Evolutionary conservation across 1,284 basidiomycete genomes (phyloP).

Genomic region (Coriolopsis trogii): DNA sequence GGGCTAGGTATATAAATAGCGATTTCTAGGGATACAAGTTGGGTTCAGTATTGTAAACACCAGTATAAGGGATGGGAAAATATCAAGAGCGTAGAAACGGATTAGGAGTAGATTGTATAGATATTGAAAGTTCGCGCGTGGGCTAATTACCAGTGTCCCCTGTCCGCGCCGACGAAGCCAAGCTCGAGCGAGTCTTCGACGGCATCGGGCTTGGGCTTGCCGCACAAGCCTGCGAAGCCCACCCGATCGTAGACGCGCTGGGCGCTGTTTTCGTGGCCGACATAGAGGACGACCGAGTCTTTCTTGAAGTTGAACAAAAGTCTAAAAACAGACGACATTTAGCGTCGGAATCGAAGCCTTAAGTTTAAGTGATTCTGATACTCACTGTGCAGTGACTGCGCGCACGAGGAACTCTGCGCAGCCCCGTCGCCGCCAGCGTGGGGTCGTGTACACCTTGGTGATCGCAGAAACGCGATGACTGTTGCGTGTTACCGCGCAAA

Average conservation of each 20-base stretch:
- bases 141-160: conserved; percentile 47
- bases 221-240: conserved; percentile 48
- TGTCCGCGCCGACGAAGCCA: conserved; percentile 43
- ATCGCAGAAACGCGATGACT: conserved; percentile 47
- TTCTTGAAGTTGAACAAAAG: conserved; percentile 40
- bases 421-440: conserved; percentile 44
- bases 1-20: background rate
- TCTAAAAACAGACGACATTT: conserved; percentile 25
- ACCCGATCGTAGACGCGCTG: conserved; percentile 51
- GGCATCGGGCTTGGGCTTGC: conserved; percentile 39
- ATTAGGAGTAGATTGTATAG: background rate
- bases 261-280: conserved; percentile 49
- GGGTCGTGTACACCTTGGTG: conserved; percentile 53
- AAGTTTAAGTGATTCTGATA: background rate
- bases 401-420: conserved; percentile 51
- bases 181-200: conserved; percentile 49
- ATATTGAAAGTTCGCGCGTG: background rate
- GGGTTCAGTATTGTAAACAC: conserved; percentile 2
- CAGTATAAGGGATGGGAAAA: background rate
- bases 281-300: conserved; percentile 49
- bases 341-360: background rate
- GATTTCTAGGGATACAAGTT: conserved; percentile 7
- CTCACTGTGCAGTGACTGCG: conserved; percentile 44
- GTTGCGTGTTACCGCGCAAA: conserved; percentile 51
- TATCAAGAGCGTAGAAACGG: background rate